Evolutionary conservation across 2,329 filamentous ascomycete species (phyloP).

Genomic region (Cladosporium sp.): DNA sequence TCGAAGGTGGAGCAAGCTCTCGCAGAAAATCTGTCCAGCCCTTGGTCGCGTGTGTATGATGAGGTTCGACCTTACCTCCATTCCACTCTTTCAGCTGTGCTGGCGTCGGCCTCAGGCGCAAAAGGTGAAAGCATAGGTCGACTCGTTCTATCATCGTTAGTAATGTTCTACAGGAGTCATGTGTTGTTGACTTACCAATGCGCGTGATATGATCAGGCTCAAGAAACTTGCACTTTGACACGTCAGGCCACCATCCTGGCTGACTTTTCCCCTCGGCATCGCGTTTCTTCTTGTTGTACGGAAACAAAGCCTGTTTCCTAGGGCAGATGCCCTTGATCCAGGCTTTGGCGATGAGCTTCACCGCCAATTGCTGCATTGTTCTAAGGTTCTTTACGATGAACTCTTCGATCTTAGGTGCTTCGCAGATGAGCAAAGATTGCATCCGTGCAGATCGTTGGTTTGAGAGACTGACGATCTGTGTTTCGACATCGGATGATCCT

Average conservation of each 20-base stretch:
- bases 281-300: conserved; percentile 58
- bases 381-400: conserved; percentile 62
- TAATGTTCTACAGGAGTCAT: background rate
- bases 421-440: conserved; percentile 1
- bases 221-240: conserved; percentile 55
- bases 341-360: conserved; percentile 68
- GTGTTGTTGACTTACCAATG: conserved; percentile 46
- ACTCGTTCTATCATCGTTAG: conserved; percentile 26
- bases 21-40: conserved; percentile 30
- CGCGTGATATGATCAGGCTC: conserved; percentile 72
- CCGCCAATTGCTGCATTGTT: conserved; percentile 65
- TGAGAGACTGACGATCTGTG: background rate
- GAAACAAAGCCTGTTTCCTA: conserved; percentile 71
- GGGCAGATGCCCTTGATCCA: conserved; percentile 74
- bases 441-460: background rate
- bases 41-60: conserved; percentile 21
- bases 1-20: conserved; percentile 22
- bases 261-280: background rate
- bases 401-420: conserved; percentile 36
- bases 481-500: background rate
- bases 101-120: conserved; percentile 27
- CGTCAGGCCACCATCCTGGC: conserved; percentile 35
- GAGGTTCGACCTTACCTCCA: conserved; percentile 17
- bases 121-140: conserved; percentile 27
- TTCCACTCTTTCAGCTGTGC: conserved; percentile 28